Conservation (phyloP, 805 yeast genomes). For the Yamadazyma kitorensis region DNA sequence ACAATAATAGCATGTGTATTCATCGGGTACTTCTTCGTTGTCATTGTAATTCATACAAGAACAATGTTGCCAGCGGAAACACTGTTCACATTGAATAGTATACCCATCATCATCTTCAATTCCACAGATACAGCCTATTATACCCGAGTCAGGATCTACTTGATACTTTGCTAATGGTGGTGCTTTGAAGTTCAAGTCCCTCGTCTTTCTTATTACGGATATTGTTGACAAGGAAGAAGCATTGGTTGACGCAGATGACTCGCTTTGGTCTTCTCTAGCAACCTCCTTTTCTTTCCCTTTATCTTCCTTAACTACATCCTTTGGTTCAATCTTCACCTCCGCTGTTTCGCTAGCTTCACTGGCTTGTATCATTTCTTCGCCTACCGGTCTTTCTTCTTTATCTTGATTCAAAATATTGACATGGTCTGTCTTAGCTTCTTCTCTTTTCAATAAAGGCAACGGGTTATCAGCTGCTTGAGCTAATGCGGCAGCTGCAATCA, state of each 20-base stretch:
- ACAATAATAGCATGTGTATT: constrained; percentile 75
- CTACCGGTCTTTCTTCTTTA: constrained; percentile 3
- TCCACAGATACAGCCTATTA: constrained; percentile 87
- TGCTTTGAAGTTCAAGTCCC: constrained; percentile 9
- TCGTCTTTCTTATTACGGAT: constrained; percentile 2
- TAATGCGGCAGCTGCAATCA: constrained; percentile 79
- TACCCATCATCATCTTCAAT: constrained; percentile 88
- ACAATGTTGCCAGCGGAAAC: constrained; percentile 94
- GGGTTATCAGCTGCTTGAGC: constrained; percentile 83
- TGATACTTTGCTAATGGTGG: constrained; percentile 48
- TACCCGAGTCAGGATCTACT: constrained; percentile 79
- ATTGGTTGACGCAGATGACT: too few species aligned
- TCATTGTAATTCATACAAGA: constrained; percentile 78
- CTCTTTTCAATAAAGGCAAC: constrained; percentile 40
- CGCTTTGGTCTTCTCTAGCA: too few species aligned
- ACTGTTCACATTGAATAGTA: constrained; percentile 90
- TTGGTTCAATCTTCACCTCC: constrained; percentile 6
- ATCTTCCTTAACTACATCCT: constrained; percentile 1
- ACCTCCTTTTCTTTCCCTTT: constrained; percentile 10
- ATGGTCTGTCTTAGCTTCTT: constrained; percentile 2
- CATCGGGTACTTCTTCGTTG: constrained; percentile 70
- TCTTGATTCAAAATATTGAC: too few species aligned
- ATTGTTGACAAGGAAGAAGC: too few species aligned
- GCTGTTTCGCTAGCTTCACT: not conserved
- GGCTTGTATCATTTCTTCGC: too few species aligned